Evolutionary conservation across 345 rosid species (phyloP), one percentile per base, ranked within the genome.

Genomic region (Arabidopsis arenosa): DNA sequence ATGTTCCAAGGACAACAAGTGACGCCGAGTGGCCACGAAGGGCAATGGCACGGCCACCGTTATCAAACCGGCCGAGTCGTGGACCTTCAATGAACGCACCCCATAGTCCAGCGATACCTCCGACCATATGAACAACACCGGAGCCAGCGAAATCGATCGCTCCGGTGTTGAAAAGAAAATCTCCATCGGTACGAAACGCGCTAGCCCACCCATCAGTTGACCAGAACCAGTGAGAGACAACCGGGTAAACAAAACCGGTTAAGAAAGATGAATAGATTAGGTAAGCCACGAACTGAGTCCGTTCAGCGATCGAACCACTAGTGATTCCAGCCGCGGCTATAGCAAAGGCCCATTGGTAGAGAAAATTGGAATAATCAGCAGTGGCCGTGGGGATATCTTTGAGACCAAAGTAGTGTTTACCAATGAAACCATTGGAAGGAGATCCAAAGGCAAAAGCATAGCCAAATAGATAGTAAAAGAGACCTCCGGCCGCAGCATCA

Each of bases 281-380:
- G 58, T 90, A 93, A 54, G 98, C 90, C 1, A 89, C 93, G 48
- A 93, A 90, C 80, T 90, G 98, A 60, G 98, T 93, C 40, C 98
- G 81, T 78, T 93, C 98, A 0, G 98, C 98, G 21, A 93, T 93
- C 0, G 86, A 81, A 2, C 86, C 86, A 14, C 86, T 76, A 2
- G 86, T 81, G 70, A 84, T 84, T n/a, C 86, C 85, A 14, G 86
- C 84, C 9, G 85, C 84, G 0, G 83, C 86, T 5, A 84, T 84
- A 48, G 86, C 84, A 35, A 84, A 84, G 11, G 86, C 81, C 84
- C 86, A 83, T 51, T 81, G 84, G 49, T 68, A 84, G 3, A 84
- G 80, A 37, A 83, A 78, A 36, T 21, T 33, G 0, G 82, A 58
- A 41, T 80, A 83, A 51, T 80, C 84, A 0, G 51, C 68, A 0